These are phyloP conservation scores for Ceraceosorus bombacis DNA, from an alignment of 1,284 basidiomycete genomes.

Conservation along the genomic window DNA sequence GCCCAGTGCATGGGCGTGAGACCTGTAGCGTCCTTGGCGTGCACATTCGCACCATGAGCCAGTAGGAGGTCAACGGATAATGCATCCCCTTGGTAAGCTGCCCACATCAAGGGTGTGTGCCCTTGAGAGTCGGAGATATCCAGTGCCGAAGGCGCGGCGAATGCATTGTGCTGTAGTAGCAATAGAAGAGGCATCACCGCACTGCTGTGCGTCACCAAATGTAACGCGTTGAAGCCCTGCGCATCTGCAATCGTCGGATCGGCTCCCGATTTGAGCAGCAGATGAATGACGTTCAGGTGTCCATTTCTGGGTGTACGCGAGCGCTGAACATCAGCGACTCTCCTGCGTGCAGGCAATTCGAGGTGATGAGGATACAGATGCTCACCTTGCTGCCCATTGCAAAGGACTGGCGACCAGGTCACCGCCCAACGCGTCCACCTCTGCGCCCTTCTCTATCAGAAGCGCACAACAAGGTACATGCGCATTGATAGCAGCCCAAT, in stretches of 20 bases:
- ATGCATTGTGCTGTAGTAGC: constrained; percentile 69
- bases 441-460: constrained; percentile 82
- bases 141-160: constrained; percentile 19
- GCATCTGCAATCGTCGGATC: constrained; percentile 85
- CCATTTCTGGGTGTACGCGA: constrained; percentile 57
- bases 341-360: no score
- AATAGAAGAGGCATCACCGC: constrained; percentile 89
- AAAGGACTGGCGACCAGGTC: constrained; percentile 91
- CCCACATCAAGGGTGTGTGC: constrained; percentile 97
- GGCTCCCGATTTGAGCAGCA: constrained; percentile 77
- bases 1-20: constrained; percentile 95
- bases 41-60: constrained; percentile 73
- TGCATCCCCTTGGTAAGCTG: constrained; percentile 95
- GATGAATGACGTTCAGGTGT: constrained; percentile 85
- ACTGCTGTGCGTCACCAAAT: constrained; percentile 87
- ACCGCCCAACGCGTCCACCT: constrained; percentile 86
- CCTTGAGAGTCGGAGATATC: constrained; percentile 65
- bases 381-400: constrained; percentile 78
- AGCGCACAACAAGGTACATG: constrained; percentile 52
- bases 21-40: constrained; percentile 69
- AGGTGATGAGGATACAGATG: no score
- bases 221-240: constrained; percentile 93
- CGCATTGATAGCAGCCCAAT: constrained; percentile 94
- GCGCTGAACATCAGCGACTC: no score
- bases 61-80: constrained; percentile 85